Base-by-base conservation (phyloP, 306 rosid species). In the Malus sylvestris region DNA sequence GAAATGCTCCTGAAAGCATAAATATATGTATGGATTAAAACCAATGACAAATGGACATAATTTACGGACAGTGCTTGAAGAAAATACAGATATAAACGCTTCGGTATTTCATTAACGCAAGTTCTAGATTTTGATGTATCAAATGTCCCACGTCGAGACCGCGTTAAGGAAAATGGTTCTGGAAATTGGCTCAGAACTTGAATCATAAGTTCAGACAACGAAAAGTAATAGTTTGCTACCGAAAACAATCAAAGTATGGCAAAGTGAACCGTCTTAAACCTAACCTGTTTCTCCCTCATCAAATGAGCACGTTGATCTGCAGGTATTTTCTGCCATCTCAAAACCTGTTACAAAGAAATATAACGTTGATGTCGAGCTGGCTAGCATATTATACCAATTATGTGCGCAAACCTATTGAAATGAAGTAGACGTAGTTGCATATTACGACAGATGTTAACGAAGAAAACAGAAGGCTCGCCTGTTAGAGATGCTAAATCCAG, bases 301-400 rank as follows among this genome's bases (percentile, higher is more conserved):
- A 94, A 82, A 83, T 86, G 89, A 78, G 97, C 98, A 70, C 98
- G 97, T 66, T 72, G 83, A 81, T 94, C 98, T 55, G 96, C 93
- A 40, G 98, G 98, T 78, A 94, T 91, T 73, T 88, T 91, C 83
- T 91, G 95, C 98, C 98, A 94, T 83, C 91, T 91, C 82, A 90
- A 84, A 81, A 87, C 88, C 98, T 94, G 60, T 74, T 65, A 49
- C 29, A 76, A 79, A 79, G 42, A 78, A n/a, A 64, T 49, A 46
- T 73, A 70, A 70, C 70, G 62, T 61, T 70, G 27, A 55, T 38
- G 46, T 20, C 13, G 10, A 62, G 65, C 59, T 66, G 53, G 44
- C 0, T 8, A 40, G 44, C 44, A 40, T 40, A 40, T 40, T 40
- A 40, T 40, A 40, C 44, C 44, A 40, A 40, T 40, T 40, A 40